phyloP scores from a whole-genome alignment of 176 grass and related monocot species.

The Carex myosuroides region DNA sequence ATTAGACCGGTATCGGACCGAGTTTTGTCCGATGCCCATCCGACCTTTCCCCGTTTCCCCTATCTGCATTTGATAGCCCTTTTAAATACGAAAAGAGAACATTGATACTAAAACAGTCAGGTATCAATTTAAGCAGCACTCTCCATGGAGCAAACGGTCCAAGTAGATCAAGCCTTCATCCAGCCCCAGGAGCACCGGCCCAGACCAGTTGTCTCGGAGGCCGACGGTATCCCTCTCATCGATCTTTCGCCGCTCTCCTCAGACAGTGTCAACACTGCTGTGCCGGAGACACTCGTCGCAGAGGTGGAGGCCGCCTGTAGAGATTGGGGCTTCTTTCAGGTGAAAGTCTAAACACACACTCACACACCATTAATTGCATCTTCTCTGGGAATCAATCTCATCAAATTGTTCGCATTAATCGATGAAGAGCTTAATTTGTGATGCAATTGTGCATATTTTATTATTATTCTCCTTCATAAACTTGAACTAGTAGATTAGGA shows the following conservation, averaged over 20 bases:
- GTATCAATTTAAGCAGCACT: neutral
- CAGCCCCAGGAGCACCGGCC: slow-evolving; percentile 74
- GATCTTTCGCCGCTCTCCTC: slow-evolving; percentile 49
- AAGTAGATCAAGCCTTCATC: slow-evolving; percentile 58
- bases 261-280: neutral
- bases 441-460: neutral
- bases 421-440: neutral
- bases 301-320: slow-evolving; percentile 56
- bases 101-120: too few species aligned
- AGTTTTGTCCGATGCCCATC: too few species aligned
- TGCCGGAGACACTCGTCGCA: slow-evolving; percentile 25
- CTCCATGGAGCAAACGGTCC: slow-evolving; percentile 41
- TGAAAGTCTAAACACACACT: neutral
- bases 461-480: too few species aligned
- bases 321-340: slow-evolving; percentile 91
- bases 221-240: slow-evolving; percentile 51
- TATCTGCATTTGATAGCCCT: neutral
- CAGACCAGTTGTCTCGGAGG: slow-evolving; percentile 31
- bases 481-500: neutral
- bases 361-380: neutral
- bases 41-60: too few species aligned
- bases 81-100: neutral
- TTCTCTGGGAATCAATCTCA: neutral
- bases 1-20: too few species aligned
- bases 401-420: neutral